phyloP scores from a whole-genome alignment of 805 yeast genomes.

The Kazachstania kunashirensis region DNA sequence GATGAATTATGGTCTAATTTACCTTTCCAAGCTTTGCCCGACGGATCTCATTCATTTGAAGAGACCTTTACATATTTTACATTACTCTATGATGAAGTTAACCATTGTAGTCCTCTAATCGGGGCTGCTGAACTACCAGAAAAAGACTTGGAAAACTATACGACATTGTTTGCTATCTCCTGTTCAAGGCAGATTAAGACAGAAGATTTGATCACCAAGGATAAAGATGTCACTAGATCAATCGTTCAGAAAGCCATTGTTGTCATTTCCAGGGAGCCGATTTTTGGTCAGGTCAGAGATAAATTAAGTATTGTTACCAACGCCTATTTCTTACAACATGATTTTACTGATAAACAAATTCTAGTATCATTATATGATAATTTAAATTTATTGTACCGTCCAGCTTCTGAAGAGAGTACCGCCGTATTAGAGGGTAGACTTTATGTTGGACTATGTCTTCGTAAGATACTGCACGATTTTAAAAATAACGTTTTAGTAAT shows the following conservation, averaged over 20 bases:
- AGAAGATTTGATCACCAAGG: conserved; percentile 44
- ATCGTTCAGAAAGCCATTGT: conserved; percentile 88
- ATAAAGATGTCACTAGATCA: conserved; percentile 67
- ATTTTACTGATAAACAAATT: conserved; percentile 61
- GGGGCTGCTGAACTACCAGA: conserved; percentile 33
- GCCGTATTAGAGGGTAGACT: conserved; percentile 26
- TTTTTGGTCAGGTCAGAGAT: conserved; percentile 80
- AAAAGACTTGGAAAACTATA: conserved; percentile 32
- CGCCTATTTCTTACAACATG: conserved; percentile 72
- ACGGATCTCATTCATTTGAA: conserved; percentile 88
- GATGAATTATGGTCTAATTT: conserved; percentile 64
- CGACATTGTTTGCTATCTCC: conserved; percentile 88
- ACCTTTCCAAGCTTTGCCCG: conserved; percentile 93
- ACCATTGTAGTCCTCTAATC: conserved; percentile 25
- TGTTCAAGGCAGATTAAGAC: conserved; percentile 79
- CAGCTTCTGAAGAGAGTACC: conserved; percentile 22
- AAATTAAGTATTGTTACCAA: conserved; percentile 83
- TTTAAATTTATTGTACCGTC: conserved; percentile 37
- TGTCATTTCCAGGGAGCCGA: conserved; percentile 75
- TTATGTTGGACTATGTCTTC: conserved; percentile 64
- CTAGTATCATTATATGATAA: conserved; percentile 64
- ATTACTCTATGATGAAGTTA: conserved; percentile 54
- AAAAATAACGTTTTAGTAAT: conserved; percentile 51
- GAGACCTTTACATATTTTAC: conserved; percentile 92
- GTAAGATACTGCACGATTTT: conserved; percentile 52